Conservation (phyloP, 352 stramenopile genomes). For the Thalassiosira exigua region DNA sequence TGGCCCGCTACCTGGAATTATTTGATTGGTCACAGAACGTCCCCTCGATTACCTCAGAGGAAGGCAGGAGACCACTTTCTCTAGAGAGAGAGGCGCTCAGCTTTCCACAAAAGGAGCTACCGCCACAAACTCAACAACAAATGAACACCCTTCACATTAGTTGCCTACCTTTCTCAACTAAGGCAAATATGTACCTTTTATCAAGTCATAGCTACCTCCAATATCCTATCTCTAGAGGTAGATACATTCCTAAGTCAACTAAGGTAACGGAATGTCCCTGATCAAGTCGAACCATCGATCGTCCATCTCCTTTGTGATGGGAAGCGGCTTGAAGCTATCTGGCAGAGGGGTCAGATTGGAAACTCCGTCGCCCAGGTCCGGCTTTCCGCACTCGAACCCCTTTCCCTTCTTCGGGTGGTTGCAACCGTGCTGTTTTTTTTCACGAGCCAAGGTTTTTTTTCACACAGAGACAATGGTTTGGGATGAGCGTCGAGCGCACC, state of each 20-base stretch:
- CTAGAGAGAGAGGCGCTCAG: too few relatives aligned
- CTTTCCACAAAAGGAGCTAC: too few relatives aligned
- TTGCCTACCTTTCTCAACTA: too few relatives aligned
- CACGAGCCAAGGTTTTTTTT: background rate
- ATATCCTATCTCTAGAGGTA: background rate
- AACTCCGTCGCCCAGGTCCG: background rate
- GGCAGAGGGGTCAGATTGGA: conserved; percentile 36
- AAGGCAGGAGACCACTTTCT: too few relatives aligned
- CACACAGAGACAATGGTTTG: conserved; percentile 3
- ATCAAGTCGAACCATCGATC: conserved; percentile 52
- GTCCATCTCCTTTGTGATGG: conserved; percentile 51
- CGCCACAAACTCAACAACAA: too few relatives aligned
- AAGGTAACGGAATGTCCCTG: conserved; percentile 19
- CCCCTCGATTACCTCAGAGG: too few relatives aligned
- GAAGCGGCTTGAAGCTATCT: conserved; percentile 51
- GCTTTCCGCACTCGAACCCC: conserved; percentile 31
- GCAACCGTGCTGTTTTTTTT: conserved; percentile 48
- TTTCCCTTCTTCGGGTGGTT: conserved; percentile 14
- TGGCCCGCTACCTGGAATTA: too few relatives aligned
- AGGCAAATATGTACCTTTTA: too few relatives aligned
- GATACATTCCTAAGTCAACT: background rate
- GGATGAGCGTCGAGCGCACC: too few relatives aligned
- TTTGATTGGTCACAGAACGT: too few relatives aligned
- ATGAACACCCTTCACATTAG: too few relatives aligned
- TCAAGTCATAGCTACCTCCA: too few relatives aligned